Base-by-base conservation (phyloP, 495 filamentous ascomycete species). In the Jackrogersella minutella region DNA sequence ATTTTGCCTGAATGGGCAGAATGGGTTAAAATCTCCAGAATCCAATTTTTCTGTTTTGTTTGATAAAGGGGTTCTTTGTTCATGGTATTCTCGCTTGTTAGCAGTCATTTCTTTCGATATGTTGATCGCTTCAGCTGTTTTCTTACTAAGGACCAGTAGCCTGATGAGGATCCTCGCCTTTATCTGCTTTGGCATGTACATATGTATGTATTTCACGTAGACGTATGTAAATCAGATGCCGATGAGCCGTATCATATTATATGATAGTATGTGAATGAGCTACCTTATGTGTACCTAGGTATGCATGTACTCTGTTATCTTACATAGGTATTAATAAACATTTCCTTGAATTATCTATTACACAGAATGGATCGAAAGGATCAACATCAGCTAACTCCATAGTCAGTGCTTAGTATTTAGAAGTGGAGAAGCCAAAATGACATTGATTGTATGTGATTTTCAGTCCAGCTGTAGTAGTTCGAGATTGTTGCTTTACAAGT, bases 261-360 rank as follows among this genome's bases (percentile, higher is more conserved):
- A 7, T 3, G 26, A 3, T 3, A 7, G 26, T 46, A 26, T 44
- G 26, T 30, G 46, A 50, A 50, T 33, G 26, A 33, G 28, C 13
- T 50, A 50, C 16, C 46, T 33, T n/a, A 50, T 7, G 17, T 22
- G 33, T 53, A n/a, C n/a, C n/a, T n/a, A n/a, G n/a, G 19, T 41
- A 53, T 37, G 31, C 16, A 56, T 24, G 57, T 50, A 31, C 34
- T 54, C 21, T 40, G 36, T 41, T 41, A 56, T 44, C 36, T 41
- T 31, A n/a, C n/a, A n/a, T n/a, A n/a, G n/a, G n/a, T n/a, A n/a
- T n/a, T n/a, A n/a, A n/a, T n/a, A n/a, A n/a, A n/a, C n/a, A n/a
- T n/a, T n/a, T 26, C 33, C 21, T 37, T 6, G 19, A 39, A 17
- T 3, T 37, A 37, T 8, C 9, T 39, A 34, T 33, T 53, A 53